Conservation (phyloP, 495 filamentous ascomycete genomes). For the Podospora comata region DNA sequence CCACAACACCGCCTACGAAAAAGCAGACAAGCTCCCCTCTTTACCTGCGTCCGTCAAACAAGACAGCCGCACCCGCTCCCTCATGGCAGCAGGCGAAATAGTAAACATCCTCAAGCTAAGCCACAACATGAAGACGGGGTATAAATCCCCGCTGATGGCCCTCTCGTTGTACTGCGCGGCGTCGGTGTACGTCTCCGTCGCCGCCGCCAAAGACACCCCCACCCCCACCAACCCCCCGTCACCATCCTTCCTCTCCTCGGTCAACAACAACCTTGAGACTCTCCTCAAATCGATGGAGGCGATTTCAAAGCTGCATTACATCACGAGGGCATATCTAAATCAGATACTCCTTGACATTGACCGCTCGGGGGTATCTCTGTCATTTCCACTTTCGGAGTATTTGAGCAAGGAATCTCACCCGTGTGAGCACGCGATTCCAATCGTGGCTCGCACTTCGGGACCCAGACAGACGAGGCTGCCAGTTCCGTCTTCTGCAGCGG, state of each 20-base stretch:
- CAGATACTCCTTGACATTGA: conserved; percentile 43
- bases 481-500: not conserved
- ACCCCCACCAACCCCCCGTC: conserved; percentile 4
- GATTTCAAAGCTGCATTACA: conserved; percentile 34
- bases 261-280: conserved; percentile 38
- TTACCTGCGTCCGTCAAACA: conserved; percentile 34
- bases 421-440: conserved; percentile 36
- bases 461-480: conserved; percentile 29
- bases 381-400: conserved; percentile 3
- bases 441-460: conserved; percentile 36
- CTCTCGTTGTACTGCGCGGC: conserved; percentile 45
- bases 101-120: conserved; percentile 38
- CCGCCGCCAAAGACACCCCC: conserved; percentile 28
- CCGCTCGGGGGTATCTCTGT: conserved; percentile 30
- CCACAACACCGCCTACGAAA: conserved; percentile 42
- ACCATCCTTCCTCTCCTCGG: not conserved
- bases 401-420: not conserved
- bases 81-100: conserved; percentile 1
- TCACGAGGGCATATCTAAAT: conserved; percentile 40
- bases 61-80: conserved; percentile 31
- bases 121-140: conserved; percentile 27
- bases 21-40: conserved; percentile 35
- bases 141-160: conserved; percentile 41
- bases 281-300: conserved; percentile 40
- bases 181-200: conserved; percentile 38